phyloP scores from a whole-genome alignment of 139 green algal species.

The Nannochloris sp. region DNA sequence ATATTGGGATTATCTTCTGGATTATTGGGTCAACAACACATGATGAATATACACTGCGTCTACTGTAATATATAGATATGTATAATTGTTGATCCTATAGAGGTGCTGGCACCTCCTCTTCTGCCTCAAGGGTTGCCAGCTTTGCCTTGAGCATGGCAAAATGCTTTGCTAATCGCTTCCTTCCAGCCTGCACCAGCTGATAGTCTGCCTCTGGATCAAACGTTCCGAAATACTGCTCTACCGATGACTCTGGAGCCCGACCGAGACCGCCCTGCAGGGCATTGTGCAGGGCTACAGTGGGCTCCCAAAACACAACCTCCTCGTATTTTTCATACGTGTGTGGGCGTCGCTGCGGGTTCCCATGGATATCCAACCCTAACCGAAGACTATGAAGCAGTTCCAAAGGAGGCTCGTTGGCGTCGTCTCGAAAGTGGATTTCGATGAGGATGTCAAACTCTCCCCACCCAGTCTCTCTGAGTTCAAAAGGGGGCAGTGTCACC shows the following conservation, averaged over 20 bases:
- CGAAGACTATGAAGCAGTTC: conserved; percentile 71
- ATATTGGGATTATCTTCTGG: no score
- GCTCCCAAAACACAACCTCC: conserved; percentile 85
- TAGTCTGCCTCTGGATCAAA: conserved; percentile 24
- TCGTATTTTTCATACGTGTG: conserved; percentile 67
- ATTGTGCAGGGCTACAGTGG: conserved; percentile 60
- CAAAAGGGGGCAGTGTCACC: conserved; percentile 27
- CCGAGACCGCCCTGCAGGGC: conserved; percentile 16
- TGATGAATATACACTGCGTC: no score
- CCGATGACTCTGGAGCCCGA: conserved; percentile 12
- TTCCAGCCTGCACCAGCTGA: conserved; percentile 24
- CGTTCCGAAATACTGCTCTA: conserved; percentile 21
- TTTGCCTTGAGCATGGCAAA: conserved; percentile 33
- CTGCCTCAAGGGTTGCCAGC: conserved; percentile 20
- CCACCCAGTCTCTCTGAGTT: conserved; percentile 84
- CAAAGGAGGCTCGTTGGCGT: conserved; percentile 51
- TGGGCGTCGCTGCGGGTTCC: neutral
- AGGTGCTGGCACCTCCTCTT: neutral
- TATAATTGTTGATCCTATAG: no score
- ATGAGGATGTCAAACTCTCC: conserved; percentile 92
- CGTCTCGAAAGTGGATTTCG: conserved; percentile 57
- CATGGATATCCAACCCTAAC: conserved; percentile 30
- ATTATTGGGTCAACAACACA: no score
- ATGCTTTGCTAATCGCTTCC: conserved; percentile 37
- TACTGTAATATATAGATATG: no score